Percentiles rank a stretch among this genome's conserved stretches.
These are phyloP conservation scores for Colletotrichum liaoningense DNA, from an alignment of 2,329 filamentous ascomycete genomes.

Conservation along the genomic window DNA sequence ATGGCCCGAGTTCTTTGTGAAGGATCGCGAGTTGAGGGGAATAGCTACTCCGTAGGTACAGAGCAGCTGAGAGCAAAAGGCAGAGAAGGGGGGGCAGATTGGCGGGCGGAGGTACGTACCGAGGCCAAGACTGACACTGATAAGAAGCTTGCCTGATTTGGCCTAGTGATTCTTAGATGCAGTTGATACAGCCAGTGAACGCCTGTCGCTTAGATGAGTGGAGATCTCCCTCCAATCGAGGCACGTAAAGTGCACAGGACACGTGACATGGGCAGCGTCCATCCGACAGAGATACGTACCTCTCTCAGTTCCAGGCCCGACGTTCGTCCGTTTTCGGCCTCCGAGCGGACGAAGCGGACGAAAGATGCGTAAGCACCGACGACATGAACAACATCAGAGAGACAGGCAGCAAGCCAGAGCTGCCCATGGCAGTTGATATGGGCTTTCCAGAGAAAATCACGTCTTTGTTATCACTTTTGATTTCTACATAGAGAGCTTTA, in stretches of 20 bases:
- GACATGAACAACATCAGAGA: background rate
- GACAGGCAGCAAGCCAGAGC: background rate
- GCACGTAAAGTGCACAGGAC: too few species aligned
- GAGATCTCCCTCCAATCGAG: background rate
- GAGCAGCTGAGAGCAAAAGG: background rate
- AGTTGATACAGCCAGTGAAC: background rate
- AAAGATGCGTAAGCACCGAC: conserved; percentile 17
- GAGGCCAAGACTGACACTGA: background rate
- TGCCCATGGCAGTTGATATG: background rate
- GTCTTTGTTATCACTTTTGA: too few species aligned
- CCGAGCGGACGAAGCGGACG: conserved; percentile 21
- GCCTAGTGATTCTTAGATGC: fast-evolving
- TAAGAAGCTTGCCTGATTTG: background rate
- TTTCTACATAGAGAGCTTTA: background rate
- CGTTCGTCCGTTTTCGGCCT: conserved; percentile 29
- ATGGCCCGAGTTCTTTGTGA: background rate
- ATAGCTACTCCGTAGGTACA: too few species aligned
- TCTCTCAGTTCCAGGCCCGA: too few species aligned
- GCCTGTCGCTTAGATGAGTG: fast-evolving
- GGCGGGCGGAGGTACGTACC: background rate
- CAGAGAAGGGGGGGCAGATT: background rate
- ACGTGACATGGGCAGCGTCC: background rate
- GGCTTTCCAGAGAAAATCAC: background rate
- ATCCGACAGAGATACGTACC: background rate
- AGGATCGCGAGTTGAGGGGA: background rate